Evolutionary conservation across 2,329 filamentous ascomycete species (phyloP).

Genomic region (Tolypocladium sp.): DNA sequence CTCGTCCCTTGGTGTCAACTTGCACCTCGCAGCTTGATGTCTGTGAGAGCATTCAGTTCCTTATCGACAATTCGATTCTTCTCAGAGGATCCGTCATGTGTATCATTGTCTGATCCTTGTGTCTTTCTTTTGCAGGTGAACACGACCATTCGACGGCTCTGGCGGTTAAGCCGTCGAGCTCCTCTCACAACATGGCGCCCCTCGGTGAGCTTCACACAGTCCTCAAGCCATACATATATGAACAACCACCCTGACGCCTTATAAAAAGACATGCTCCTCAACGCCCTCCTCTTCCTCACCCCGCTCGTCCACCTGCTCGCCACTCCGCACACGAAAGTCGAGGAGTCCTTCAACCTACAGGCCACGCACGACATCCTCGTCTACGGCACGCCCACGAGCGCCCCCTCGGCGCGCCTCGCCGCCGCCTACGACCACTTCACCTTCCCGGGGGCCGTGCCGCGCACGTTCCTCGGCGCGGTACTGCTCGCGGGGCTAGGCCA

Average conservation of each 20-base stretch:
- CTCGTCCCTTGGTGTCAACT: not conserved
- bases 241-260: not conserved
- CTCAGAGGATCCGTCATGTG: not conserved
- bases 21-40: not conserved
- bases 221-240: not conserved
- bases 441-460: slow-evolving; percentile 85
- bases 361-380: slow-evolving; percentile 82
- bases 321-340: slow-evolving; percentile 91
- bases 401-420: slow-evolving; percentile 35
- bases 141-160: not conserved
- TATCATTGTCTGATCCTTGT: no score
- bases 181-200: slow-evolving; percentile 10
- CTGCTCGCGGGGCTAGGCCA: slow-evolving; percentile 64
- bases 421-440: slow-evolving; percentile 76
- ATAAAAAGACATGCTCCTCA: slow-evolving; percentile 13
- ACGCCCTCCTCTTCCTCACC: slow-evolving; percentile 38
- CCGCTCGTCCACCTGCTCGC: slow-evolving; percentile 60
- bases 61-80: no score
- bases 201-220: slow-evolving; percentile 5
- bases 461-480: slow-evolving; percentile 79
- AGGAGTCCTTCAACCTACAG: slow-evolving; percentile 97
- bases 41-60: not conserved
- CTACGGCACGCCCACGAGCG: slow-evolving; percentile 60
- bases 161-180: not conserved
- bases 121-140: not conserved